Percentiles rank a stretch among this genome's conserved stretches.
phyloP scores from a whole-genome alignment of 345 rosid species.

The Sonneratia alba region DNA sequence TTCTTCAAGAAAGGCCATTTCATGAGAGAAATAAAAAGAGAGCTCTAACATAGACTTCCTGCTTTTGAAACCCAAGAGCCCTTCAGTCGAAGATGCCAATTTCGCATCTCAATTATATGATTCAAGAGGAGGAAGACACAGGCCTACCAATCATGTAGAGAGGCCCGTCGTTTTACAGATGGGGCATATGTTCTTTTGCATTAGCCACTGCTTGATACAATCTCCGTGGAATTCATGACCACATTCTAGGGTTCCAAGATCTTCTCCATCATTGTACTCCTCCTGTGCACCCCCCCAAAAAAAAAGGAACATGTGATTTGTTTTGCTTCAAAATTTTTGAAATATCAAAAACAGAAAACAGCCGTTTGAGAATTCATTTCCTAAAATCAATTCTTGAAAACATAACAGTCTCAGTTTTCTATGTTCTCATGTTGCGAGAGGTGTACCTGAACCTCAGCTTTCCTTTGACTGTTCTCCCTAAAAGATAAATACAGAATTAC shows the following conservation, averaged over 20 bases:
- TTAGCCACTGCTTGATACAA: slow-evolving; percentile 77
- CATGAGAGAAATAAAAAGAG: neutral
- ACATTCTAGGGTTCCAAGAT: slow-evolving; percentile 62
- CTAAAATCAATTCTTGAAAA: too few species aligned
- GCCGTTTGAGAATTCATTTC: too few species aligned
- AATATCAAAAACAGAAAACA: too few species aligned
- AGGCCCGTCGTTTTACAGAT: slow-evolving; percentile 74
- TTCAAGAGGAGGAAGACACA: neutral
- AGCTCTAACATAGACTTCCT: neutral
- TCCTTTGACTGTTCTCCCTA: too few species aligned
- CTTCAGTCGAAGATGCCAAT: neutral
- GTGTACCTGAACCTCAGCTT: too few species aligned
- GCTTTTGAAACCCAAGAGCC: neutral
- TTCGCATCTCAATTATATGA: neutral
- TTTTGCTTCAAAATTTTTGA: neutral
- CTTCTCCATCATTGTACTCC: slow-evolving; percentile 55
- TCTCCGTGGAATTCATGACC: slow-evolving; percentile 64
- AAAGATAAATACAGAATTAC: too few species aligned
- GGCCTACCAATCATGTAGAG: slow-evolving; percentile 14
- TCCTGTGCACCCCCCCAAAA: slow-evolving; percentile 42
- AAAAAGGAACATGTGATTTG: neutral
- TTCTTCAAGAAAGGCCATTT: neutral
- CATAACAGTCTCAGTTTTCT: too few species aligned
- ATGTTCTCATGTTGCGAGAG: too few species aligned
- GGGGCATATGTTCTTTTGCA: slow-evolving; percentile 77